Conservation (phyloP, 108 stramenopile species). For the Cyclotella choctawhatcheeana region DNA sequence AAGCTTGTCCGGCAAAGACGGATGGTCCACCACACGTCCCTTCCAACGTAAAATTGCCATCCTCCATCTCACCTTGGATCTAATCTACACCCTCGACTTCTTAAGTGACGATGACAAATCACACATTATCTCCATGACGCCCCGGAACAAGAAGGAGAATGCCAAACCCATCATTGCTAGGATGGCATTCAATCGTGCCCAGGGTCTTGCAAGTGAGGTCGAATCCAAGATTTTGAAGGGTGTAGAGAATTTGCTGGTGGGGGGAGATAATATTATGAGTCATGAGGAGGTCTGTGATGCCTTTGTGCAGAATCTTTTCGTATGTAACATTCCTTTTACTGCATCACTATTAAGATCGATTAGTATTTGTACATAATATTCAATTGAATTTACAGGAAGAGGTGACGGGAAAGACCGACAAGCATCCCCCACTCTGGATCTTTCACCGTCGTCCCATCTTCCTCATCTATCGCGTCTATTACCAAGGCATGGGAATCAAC, state of each 20-base stretch:
- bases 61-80: constrained; percentile 11
- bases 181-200: constrained; percentile 12
- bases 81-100: constrained; percentile 21
- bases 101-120: constrained; percentile 5
- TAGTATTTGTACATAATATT: too few species aligned
- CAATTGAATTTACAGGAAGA: constrained; percentile 6
- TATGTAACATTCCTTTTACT: too few species aligned
- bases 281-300: constrained; percentile 16
- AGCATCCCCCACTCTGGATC: constrained; percentile 8
- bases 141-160: not conserved
- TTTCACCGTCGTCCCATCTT: constrained; percentile 12
- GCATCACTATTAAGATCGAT: too few species aligned
- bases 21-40: not conserved
- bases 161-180: constrained; percentile 18
- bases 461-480: constrained; percentile 23
- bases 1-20: not conserved
- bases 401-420: not conserved
- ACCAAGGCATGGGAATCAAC: constrained; percentile 12
- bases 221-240: not conserved
- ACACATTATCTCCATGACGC: not conserved
- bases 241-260: constrained; percentile 3
- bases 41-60: constrained; percentile 26
- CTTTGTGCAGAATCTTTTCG: constrained; percentile 17
- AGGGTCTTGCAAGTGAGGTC: not conserved
- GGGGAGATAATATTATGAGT: not conserved